Evolutionary conservation across 257 asterid species (phyloP), one percentile per base, ranked within the genome.

Genomic region (Penstemon newberryi): DNA sequence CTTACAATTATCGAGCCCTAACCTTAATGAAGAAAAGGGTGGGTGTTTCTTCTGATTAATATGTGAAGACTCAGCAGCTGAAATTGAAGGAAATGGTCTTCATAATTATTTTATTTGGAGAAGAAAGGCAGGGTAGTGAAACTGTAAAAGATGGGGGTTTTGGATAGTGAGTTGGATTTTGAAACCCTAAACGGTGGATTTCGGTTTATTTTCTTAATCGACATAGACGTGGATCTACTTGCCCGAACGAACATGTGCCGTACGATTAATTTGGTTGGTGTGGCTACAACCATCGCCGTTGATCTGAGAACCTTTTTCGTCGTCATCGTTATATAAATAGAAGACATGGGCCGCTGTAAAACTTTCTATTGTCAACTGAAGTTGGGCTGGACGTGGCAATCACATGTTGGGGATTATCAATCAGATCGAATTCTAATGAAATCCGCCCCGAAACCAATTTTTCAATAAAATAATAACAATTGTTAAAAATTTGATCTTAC

Each of bases 1-100:
- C 86, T 80, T 77, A 87, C 90, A 50, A 51, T 59, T 68, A 65
- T 51, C 40, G 60, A 54, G 64, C 13, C 37, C 72, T 52, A 56
- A 56, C 4, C 52, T 6, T 19, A 9, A 49, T 7, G 61, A 7
- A 64, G 49, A 67, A 55, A 64, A 10, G 5, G 9, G 6, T 2
- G 8, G 9, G 6, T 2, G 8, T 42, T 11, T 36, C 65, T 38
- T 49, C 67, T 37, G 53, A 75, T 50, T 64, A 56, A 63, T 70
- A 40, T 36, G 44, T 67, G 82, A 66, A 40, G 53, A 65, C 42
- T 65, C 40, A 38, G 53, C 45, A 57, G 83, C 43, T 63, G 54
- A 56, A 60, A 25, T 60, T 43, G 73, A 68, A 42, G 45, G 39
- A 57, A 54, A 53, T 3, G n/a, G 4, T 41, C 49, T n/a, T 33